Percentiles rank a stretch among this genome's conserved stretches.
Conservation (phyloP, 306 rosid species). For the Pyrus communis region DNA sequence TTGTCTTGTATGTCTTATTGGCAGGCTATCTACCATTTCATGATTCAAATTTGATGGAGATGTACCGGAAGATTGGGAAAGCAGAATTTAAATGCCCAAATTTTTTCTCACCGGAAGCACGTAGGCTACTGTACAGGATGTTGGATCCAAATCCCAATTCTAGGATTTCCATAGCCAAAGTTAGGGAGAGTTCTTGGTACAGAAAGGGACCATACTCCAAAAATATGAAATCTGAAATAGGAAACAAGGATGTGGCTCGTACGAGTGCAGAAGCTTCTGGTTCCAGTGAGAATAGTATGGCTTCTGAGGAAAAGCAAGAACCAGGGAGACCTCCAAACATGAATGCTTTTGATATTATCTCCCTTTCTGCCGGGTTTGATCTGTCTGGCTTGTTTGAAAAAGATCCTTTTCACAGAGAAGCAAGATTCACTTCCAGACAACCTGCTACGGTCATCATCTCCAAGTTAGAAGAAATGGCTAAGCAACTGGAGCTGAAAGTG, state of each 20-base stretch:
- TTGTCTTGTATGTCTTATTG: constrained; percentile 68
- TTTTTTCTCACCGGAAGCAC: constrained; percentile 67
- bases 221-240: constrained; percentile 16
- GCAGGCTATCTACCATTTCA: constrained; percentile 87
- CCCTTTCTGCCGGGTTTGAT: constrained; percentile 63
- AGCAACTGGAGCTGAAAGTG: constrained; percentile 52
- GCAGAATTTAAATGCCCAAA: constrained; percentile 56
- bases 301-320: constrained; percentile 36
- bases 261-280: constrained; percentile 22
- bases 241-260: constrained; percentile 21
- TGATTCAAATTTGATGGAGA: constrained; percentile 71
- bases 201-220: constrained; percentile 36
- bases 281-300: constrained; percentile 18
- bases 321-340: constrained; percentile 39
- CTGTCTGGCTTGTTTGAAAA: constrained; percentile 63
- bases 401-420: constrained; percentile 37
- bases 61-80: constrained; percentile 79
- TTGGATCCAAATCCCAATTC: constrained; percentile 64
- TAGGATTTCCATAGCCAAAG: constrained; percentile 48
- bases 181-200: constrained; percentile 61
- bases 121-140: constrained; percentile 42
- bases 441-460: constrained; percentile 61
- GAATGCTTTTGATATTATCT: constrained; percentile 82
- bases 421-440: constrained; percentile 56
- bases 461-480: constrained; percentile 65